Percentiles rank a stretch among this genome's conserved stretches.
These are phyloP conservation scores for Rhodomyrtus tomentosa DNA, from an alignment of 345 rosid species.

Conservation along the genomic window DNA sequence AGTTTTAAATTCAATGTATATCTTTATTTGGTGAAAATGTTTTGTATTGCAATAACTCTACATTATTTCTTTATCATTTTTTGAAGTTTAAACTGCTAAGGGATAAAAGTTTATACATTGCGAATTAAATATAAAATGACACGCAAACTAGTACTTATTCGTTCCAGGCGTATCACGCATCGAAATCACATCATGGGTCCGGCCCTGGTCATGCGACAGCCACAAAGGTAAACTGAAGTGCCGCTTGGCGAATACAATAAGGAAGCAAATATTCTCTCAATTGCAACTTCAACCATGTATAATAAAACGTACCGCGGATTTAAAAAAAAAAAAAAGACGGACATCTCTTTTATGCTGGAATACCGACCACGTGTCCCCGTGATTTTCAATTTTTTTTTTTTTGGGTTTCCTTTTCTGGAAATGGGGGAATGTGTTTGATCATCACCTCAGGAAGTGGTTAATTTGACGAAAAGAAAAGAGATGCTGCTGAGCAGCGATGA, in stretches of 20 bases:
- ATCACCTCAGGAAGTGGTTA: not conserved
- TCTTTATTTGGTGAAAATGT: not conserved
- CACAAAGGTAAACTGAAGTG: not conserved
- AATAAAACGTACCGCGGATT: fast-evolving
- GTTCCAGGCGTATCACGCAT: fast-evolving
- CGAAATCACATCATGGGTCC: not conserved
- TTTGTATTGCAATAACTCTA: not conserved
- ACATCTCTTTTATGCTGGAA: not conserved
- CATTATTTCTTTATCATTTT: fast-evolving
- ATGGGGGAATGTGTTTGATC: not conserved
- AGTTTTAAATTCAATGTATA: not conserved
- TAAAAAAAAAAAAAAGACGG: not conserved
- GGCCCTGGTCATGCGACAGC: fast-evolving
- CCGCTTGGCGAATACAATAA: not conserved
- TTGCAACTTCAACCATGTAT: not conserved
- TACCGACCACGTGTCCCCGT: not conserved
- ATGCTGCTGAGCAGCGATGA: constrained; percentile 15
- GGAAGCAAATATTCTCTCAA: not conserved
- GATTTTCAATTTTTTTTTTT: not conserved
- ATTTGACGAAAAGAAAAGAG: constrained; percentile 10
- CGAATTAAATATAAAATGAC: not conserved
- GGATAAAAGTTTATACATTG: not conserved
- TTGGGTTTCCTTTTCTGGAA: not conserved
- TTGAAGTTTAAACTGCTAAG: not conserved
- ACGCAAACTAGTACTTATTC: not conserved